Evolutionary conservation across 2,329 filamentous ascomycete genomes (phyloP).

Genomic region (Teratosphaeriaceae sp.): DNA sequence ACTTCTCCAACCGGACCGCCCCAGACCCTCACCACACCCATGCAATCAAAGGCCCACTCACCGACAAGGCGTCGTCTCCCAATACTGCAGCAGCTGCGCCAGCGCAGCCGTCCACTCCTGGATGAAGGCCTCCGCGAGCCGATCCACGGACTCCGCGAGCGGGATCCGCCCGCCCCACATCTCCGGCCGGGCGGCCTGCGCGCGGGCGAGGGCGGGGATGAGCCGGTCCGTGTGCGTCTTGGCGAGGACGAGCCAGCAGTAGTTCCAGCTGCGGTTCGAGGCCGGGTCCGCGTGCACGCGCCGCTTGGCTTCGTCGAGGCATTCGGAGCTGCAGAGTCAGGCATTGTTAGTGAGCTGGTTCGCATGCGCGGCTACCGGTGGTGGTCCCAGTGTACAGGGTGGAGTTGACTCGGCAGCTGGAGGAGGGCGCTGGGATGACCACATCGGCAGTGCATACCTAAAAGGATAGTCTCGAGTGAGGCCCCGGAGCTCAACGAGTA

Average conservation of each 20-base stretch:
- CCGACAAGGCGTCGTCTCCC: conserved; percentile 49
- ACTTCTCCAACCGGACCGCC: not conserved
- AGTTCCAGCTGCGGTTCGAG: conserved; percentile 67
- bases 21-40: not conserved
- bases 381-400: too few species aligned
- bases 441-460: too few species aligned
- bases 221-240: conserved; percentile 60
- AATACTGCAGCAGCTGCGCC: conserved; percentile 61
- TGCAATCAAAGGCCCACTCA: too few species aligned
- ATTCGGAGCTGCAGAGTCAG: conserved; percentile 40
- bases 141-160: conserved; percentile 47
- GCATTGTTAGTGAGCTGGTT: not conserved
- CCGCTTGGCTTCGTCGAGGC: conserved; percentile 58
- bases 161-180: conserved; percentile 64
- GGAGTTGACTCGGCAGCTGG: not conserved
- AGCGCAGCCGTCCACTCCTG: conserved; percentile 62
- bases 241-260: conserved; percentile 63
- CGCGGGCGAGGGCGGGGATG: conserved; percentile 53
- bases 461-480: conserved; percentile 63
- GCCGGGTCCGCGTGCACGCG: conserved; percentile 58
- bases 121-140: conserved; percentile 57
- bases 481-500: conserved; percentile 63
- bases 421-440: too few species aligned
- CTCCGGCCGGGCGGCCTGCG: conserved; percentile 54
- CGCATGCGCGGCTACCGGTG: too few species aligned